These are phyloP conservation scores for Leccinum angustisporum DNA, from an alignment of 1,284 basidiomycete species.

Conservation along the genomic window DNA sequence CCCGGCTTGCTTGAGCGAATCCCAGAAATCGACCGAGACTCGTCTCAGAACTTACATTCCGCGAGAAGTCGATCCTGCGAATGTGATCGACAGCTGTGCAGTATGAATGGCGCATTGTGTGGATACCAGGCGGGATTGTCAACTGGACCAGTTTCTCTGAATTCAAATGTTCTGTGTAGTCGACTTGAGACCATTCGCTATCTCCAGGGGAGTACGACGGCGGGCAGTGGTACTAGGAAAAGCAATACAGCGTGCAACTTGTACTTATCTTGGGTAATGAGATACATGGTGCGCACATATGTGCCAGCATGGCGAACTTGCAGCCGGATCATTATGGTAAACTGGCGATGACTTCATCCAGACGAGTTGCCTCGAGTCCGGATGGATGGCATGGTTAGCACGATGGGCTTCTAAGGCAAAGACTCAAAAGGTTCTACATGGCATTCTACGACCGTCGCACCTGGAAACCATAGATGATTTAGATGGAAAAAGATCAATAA, in stretches of 20 bases:
- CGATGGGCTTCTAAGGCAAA: too few species aligned
- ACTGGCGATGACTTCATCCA: too few species aligned
- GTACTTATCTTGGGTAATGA: not conserved
- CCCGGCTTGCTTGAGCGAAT: conserved; percentile 16
- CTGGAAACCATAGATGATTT: not conserved
- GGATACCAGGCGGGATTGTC: too few species aligned
- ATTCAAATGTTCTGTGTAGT: not conserved
- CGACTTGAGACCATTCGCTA: not conserved
- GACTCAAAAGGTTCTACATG: not conserved
- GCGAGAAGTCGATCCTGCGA: too few species aligned
- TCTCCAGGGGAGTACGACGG: not conserved
- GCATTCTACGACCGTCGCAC: not conserved
- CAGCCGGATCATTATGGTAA: too few species aligned
- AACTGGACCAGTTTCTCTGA: not conserved
- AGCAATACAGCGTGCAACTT: not conserved
- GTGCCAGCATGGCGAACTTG: too few species aligned
- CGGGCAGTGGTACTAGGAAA: not conserved
- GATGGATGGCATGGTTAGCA: not conserved
- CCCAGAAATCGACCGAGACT: too few species aligned
- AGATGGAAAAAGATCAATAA: too few species aligned
- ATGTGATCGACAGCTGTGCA: too few species aligned
- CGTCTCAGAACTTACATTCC: too few species aligned
- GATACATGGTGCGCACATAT: not conserved
- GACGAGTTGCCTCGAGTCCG: too few species aligned
- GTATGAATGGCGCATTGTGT: too few species aligned